Evolutionary conservation across 1,139 yeast genomes (phyloP), one percentile per base, ranked within the genome.

Genomic region (Kazachstania sp.): DNA sequence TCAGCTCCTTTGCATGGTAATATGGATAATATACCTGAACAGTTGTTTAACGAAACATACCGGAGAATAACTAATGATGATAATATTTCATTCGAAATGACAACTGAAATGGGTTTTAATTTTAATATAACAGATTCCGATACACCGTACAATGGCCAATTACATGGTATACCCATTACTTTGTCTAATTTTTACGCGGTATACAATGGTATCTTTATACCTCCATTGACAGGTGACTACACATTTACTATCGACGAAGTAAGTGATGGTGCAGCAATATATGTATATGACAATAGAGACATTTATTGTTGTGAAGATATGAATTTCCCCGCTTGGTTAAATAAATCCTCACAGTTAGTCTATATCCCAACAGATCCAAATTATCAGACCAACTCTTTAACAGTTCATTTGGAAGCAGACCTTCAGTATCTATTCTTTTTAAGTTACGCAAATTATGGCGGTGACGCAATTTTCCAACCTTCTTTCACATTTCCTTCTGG

Each of bases 401-500:
- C 39, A 15, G 39, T 37, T 37, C n/a, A 19, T n/a, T 9, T 37
- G 16, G 30, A 23, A n/a, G 39, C 26, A 15, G 39, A 26, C 20
- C 16, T 18, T 18, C 11, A 9, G 4, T 37, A 37, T 19, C 26
- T 20, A 9, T 13, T 18, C 12, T 18, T 26, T 13, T 37, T 6
- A 12, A 26, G 20, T 23, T 37, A 37, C 28, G 20, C 30, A 12
- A 37, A 37, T 19, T 15, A 20, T 18, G 39, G 18, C 9, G 39
- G 39, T 37, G 39, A 37, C 16, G 39, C 39, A 15, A 19, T 26
- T 26, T 37, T 37, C 28, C 9, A 37, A 18, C 30, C 30, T 12
- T 37, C 39, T 23, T 7, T 37, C 16, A 37, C 39, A 16, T n/a
- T 37, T 15, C 39, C 39, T 8, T 37, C 39, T 37, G 39, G 39